Evolutionary conservation across 805 yeast species (phyloP).

Genomic region (Clavispora carvajalis): DNA sequence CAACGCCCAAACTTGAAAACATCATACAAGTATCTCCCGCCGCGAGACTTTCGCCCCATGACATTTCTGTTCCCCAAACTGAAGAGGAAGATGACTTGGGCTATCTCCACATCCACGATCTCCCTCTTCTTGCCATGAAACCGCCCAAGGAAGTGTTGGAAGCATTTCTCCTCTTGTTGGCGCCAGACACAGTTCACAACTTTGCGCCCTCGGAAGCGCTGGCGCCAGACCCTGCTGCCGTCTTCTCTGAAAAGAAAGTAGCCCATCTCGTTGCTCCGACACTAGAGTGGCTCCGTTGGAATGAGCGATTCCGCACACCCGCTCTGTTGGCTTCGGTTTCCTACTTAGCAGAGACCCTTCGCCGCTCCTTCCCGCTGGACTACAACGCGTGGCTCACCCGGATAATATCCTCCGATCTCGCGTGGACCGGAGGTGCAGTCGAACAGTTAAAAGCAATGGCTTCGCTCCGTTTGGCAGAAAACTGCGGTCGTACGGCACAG

Average conservation of each 20-base stretch:
- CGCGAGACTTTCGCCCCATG: no score
- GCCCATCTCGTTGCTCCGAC: constrained; percentile 19
- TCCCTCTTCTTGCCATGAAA: constrained; percentile 44
- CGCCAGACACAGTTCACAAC: constrained; percentile 47
- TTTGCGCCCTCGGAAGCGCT: constrained; percentile 28
- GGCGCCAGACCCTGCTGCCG: constrained; percentile 9
- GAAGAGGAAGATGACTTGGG: constrained; percentile 21
- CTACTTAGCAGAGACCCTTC: constrained; percentile 21
- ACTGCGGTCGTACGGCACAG: constrained; percentile 79
- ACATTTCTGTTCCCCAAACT: no score
- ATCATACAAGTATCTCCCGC: no score
- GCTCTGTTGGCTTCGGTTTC: constrained; percentile 23
- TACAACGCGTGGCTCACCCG: constrained; percentile 46
- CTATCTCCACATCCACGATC: constrained; percentile 47
- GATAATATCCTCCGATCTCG: constrained; percentile 43
- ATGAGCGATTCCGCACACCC: constrained; percentile 27
- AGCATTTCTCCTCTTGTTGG: constrained; percentile 43
- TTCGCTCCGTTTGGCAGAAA: constrained; percentile 65
- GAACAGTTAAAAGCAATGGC: constrained; percentile 50
- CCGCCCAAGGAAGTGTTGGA: constrained; percentile 46
- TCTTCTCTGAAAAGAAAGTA: constrained; percentile 33
- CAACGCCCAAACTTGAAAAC: no score
- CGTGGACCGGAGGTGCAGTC: constrained; percentile 38
- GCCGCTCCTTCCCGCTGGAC: constrained; percentile 25
- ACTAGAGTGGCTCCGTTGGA: constrained; percentile 41